Evolutionary conservation across 2,329 filamentous ascomycete species (phyloP).

Genomic region (Cyclaneusma minus): DNA sequence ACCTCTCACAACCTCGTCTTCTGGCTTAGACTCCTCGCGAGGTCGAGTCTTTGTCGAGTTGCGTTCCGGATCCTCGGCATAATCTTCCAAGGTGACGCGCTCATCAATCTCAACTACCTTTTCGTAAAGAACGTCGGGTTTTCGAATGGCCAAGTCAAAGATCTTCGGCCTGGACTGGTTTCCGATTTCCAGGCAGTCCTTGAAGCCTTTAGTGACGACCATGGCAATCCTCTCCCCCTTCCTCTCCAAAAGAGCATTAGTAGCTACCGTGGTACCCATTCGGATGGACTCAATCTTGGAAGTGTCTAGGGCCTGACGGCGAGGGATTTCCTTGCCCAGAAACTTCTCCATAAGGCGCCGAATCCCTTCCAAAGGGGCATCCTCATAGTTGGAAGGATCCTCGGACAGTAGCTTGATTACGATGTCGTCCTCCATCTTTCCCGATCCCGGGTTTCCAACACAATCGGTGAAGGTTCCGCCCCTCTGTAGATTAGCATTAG

Average conservation of each 20-base stretch:
- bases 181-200: slow-evolving; percentile 75
- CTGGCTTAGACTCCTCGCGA: slow-evolving; percentile 29
- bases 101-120: slow-evolving; percentile 81
- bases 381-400: slow-evolving; percentile 78
- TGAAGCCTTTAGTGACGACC: slow-evolving; percentile 77
- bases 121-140: slow-evolving; percentile 78
- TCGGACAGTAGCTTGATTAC: slow-evolving; percentile 82
- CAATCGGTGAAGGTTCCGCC: slow-evolving; percentile 91
- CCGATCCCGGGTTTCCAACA: slow-evolving; percentile 63
- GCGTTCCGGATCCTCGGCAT: slow-evolving; percentile 70
- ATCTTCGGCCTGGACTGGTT: slow-evolving; percentile 84
- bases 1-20: slow-evolving; percentile 45
- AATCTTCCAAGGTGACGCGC: slow-evolving; percentile 80
- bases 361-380: slow-evolving; percentile 85
- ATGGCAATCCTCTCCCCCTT: slow-evolving; percentile 83
- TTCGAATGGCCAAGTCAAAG: slow-evolving; percentile 76
- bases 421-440: slow-evolving; percentile 56
- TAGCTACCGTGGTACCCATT: slow-evolving; percentile 92
- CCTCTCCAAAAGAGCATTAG: slow-evolving; percentile 77
- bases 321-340: slow-evolving; percentile 57
- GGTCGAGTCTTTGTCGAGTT: slow-evolving; percentile 36
- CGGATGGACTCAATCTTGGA: slow-evolving; percentile 76
- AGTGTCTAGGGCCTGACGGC: slow-evolving; percentile 68
- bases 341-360: slow-evolving; percentile 72
- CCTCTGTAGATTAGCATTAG: slow-evolving; percentile 27